A percentile compares a stretch with the other conserved stretches of the same genome.
Conservation (phyloP, 176 grass and related monocot genomes). For the Lolium perenne region DNA sequence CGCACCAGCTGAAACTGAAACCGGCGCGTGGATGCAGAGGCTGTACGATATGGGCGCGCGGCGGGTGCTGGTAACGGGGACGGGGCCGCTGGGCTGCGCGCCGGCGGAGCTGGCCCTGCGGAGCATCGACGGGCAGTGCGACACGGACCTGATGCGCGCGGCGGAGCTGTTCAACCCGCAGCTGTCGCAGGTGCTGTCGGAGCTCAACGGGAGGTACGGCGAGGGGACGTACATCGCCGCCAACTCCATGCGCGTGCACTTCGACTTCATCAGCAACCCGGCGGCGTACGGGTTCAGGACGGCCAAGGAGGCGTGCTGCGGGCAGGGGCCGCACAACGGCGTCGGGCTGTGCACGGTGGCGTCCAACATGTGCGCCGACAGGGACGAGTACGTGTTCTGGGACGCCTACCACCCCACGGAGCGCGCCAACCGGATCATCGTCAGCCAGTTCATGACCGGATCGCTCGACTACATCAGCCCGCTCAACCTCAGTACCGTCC, state of each 20-base stretch:
- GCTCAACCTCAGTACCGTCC: conserved; percentile 73
- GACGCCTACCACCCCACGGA: conserved; percentile 95
- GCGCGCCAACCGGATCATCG: conserved; percentile 86
- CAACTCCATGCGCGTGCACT: conserved; percentile 82
- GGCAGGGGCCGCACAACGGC: conserved; percentile 89
- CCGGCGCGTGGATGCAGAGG: conserved; percentile 46
- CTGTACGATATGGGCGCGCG: conserved; percentile 64
- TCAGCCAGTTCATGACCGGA: conserved; percentile 66
- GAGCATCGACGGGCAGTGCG: conserved; percentile 48
- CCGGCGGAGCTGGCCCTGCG: conserved; percentile 71
- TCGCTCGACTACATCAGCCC: conserved; percentile 67
- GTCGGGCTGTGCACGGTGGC: conserved; percentile 70
- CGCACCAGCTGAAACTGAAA: too few relatives aligned
- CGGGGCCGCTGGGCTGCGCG: conserved; percentile 88
- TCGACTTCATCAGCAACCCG: conserved; percentile 84
- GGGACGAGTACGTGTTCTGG: conserved; percentile 79
- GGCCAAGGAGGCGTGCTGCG: conserved; percentile 86
- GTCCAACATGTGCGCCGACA: conserved; percentile 69
- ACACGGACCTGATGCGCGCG: conserved; percentile 63
- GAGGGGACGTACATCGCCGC: conserved; percentile 65
- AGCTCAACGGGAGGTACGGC: conserved; percentile 63
- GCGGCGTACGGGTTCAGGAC: conserved; percentile 62
- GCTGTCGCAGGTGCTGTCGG: conserved; percentile 50
- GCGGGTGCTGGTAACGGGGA: conserved; percentile 84
- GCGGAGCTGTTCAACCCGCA: conserved; percentile 86